Base-by-base conservation (phyloP, 2,329 filamentous ascomycete species). In the Huntiella bhutanensis region DNA sequence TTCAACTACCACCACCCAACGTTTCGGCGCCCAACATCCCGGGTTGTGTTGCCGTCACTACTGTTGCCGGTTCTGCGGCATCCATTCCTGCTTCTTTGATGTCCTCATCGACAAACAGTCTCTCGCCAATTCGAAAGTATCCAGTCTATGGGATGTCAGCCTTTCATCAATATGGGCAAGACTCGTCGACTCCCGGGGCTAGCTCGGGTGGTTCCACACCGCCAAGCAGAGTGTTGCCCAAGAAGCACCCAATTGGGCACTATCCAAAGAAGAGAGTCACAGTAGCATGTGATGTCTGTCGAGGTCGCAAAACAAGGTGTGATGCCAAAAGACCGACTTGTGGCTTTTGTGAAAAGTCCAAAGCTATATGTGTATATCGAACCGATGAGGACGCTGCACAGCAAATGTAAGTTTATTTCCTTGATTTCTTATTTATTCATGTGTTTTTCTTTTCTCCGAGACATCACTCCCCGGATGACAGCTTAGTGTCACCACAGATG, bases 221-320 rank as follows among this genome's bases (percentile, higher is more conserved):
- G n/a, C 33, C 35, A 49, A 50, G 42, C 47, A 48, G 32, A 48
- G 38, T 15, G 4, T 13, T 32, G 28, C 6, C 41, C 13, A 43
- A 17, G 32, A 43, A 19, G 12, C 15, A 13, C 4, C 11, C 28
- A 4, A 33, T 33, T 34, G 12, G 13, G 6, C 19, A 41, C 35
- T 54, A 54, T 42, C 53, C 52, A 22, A 54, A 54, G 46, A 53
- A 53, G 35, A 47, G 53, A 3, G 53, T 52, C 22, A 51, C 46
- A 35, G 52, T 43, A 8, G 53, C 53, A 4, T 54, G 53, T 34
- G 51, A 55, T 13, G 49, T 54, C 3, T 55, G 53, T 36, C 51
- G 53, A 17, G 39, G 51, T 8, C 46, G 53, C 41, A 54, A 54
- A 37, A 54, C 52, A 8, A 41, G 49, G 6, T 55, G 53, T 32